Base-by-base conservation (phyloP, 148 eudicot genomes). In the Dysphania ambrosioides region DNA sequence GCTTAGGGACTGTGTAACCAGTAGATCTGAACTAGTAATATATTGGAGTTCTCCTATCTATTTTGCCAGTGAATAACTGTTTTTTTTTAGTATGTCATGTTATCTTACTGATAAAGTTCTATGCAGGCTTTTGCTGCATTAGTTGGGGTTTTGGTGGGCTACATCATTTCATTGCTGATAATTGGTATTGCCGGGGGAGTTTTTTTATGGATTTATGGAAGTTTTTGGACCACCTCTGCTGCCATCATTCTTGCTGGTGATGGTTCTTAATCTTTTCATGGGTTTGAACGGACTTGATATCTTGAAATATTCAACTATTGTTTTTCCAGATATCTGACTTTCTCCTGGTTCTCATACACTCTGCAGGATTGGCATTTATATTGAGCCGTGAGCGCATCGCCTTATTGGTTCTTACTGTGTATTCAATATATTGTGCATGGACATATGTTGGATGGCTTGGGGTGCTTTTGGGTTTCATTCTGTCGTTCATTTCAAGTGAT, bases 401-500 rank as follows among this genome's bases (percentile, higher is more conserved):
- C 26, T 83, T 92, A 74, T 74, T 87, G 35, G 75, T 96, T 51
- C 81, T 85, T 49, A 89, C 92, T 72, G 38, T 69, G 55, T 96
- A 96, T 70, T 89, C 99, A 53, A 65, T 89, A 70, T 92, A 92
- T 78, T 90, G 91, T 86, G 97, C 89, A 44, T 90, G 92, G 91
- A 73, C 77, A 41, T 87, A 89, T 80, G 90, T 83, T 76, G 99
- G 99, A 71, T 96, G 96, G 97, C 81, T 90, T 74, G 91, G 97
- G 24, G 72, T 90, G 56, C 74, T 89, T 53, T 68, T 88, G 69
- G 89, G 87, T 38, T 80, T 94, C 76, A 94, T 90, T 80, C 79
- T 94, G 38, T 90, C 98, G 66, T 94, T 94, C 78, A 75, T 94
- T 65, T 94, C 97, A 55, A 92, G 93, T 79, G 98, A 94, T 83